phyloP scores from a whole-genome alignment of 2,329 filamentous ascomycete genomes.

The Leptoxyphium fumago region DNA sequence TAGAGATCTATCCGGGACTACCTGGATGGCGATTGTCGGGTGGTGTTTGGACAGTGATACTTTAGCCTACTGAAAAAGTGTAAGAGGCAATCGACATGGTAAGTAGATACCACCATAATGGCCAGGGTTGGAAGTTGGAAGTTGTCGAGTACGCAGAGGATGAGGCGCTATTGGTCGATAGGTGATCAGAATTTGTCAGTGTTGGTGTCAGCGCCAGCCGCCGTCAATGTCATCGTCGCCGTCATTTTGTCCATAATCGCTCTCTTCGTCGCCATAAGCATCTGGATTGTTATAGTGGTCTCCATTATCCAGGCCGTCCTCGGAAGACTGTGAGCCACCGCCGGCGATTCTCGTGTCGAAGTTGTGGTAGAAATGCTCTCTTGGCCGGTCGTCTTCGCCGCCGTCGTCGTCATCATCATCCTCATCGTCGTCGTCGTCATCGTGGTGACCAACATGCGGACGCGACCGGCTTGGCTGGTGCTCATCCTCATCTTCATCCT shows the following conservation, averaged over 20 bases:
- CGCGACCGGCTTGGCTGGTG: neutral
- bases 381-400: constrained; percentile 1
- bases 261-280: neutral
- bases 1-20: no score
- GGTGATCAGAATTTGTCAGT: no score
- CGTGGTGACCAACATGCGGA: neutral
- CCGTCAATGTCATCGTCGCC: neutral
- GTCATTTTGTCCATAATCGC: neutral
- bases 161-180: no score
- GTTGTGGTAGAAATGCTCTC: neutral
- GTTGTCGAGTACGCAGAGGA: no score
- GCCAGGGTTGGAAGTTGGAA: no score
- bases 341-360: neutral
- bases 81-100: no score
- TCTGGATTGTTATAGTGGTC: neutral
- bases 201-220: no score
- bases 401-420: constrained; percentile 6
- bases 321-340: neutral
- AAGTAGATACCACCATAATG: no score
- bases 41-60: no score
- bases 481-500: constrained; percentile 3
- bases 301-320: neutral
- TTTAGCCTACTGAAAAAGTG: no score
- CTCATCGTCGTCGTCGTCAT: neutral
- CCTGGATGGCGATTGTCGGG: no score